Evolutionary conservation across 2,329 filamentous ascomycete species (phyloP).

Genomic region (Nakataea oryzae): DNA sequence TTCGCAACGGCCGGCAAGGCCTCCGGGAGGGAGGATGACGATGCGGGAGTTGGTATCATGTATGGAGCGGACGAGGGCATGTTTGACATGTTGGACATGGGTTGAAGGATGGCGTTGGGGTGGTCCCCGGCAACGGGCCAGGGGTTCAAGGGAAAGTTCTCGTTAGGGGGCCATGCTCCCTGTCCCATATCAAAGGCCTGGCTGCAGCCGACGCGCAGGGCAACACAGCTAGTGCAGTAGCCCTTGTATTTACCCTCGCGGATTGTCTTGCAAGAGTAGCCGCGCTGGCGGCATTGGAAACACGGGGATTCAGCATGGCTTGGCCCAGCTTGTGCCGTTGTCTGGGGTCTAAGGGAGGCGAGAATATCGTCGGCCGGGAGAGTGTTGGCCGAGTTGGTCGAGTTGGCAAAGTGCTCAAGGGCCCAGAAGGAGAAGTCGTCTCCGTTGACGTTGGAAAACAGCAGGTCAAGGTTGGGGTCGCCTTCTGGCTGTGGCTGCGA

Average conservation of each 20-base stretch:
- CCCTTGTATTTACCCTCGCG: constrained; percentile 48
- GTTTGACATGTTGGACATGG: neutral
- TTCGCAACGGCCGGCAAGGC: neutral
- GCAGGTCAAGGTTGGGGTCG: constrained; percentile 33
- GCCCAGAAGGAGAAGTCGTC: constrained; percentile 51
- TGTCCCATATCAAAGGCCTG: constrained; percentile 21
- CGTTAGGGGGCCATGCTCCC: constrained; percentile 7
- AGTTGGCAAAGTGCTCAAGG: constrained; percentile 39
- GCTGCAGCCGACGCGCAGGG: constrained; percentile 47
- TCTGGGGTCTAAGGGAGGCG: neutral
- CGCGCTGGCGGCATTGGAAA: constrained; percentile 36
- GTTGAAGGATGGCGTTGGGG: constrained; percentile 23
- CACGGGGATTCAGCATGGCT: constrained; percentile 33
- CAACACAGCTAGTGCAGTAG: constrained; percentile 53
- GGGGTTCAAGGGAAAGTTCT: constrained; percentile 33
- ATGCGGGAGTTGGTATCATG: too few relatives aligned
- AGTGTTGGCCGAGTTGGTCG: neutral
- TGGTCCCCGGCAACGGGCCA: constrained; percentile 35
- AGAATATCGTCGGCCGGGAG: constrained; percentile 10
- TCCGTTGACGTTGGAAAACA: constrained; percentile 43
- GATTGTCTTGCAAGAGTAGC: constrained; percentile 51
- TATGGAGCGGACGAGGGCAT: neutral
- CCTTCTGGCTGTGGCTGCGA: neutral
- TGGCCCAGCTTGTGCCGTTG: neutral
- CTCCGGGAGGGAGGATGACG: neutral